A percentile compares a stretch with the other conserved stretches of the same genome.
These are phyloP conservation scores for Apiosordaria backusii DNA, from an alignment of 495 filamentous ascomycete genomes.

Conservation along the genomic window DNA sequence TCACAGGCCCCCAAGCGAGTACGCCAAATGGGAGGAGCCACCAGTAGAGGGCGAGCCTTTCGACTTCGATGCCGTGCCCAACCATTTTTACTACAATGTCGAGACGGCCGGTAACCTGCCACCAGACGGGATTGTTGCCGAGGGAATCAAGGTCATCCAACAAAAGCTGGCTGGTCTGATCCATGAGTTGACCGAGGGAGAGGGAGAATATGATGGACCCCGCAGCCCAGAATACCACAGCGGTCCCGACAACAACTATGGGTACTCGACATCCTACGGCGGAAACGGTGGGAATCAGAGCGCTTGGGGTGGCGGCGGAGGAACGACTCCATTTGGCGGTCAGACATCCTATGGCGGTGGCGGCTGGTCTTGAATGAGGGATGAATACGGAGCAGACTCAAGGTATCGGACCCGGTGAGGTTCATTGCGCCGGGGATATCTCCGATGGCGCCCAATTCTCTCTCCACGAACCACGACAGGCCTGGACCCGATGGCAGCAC, in stretches of 20 bases:
- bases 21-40: constrained; percentile 81
- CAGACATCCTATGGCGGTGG: constrained; percentile 33
- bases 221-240: constrained; percentile 61
- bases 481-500: background rate
- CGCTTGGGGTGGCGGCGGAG: constrained; percentile 66
- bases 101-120: constrained; percentile 84
- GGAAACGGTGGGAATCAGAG: constrained; percentile 56
- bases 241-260: constrained; percentile 50
- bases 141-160: constrained; percentile 86
- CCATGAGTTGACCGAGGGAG: constrained; percentile 59
- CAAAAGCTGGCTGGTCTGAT: constrained; percentile 86
- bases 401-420: background rate
- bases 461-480: background rate
- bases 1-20: constrained; percentile 76
- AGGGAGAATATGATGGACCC: constrained; percentile 54
- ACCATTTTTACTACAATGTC: constrained; percentile 85
- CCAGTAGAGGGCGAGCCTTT: constrained; percentile 78
- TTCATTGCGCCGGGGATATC: background rate
- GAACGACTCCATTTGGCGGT: constrained; percentile 58
- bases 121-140: constrained; percentile 79
- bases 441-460: background rate
- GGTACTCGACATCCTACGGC: constrained; percentile 74
- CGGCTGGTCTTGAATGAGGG: constrained; percentile 25
- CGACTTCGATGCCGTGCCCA: constrained; percentile 83
- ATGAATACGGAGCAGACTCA: background rate